Conservation (phyloP, 306 rosid species). For the Casuarina equisetifolia region DNA sequence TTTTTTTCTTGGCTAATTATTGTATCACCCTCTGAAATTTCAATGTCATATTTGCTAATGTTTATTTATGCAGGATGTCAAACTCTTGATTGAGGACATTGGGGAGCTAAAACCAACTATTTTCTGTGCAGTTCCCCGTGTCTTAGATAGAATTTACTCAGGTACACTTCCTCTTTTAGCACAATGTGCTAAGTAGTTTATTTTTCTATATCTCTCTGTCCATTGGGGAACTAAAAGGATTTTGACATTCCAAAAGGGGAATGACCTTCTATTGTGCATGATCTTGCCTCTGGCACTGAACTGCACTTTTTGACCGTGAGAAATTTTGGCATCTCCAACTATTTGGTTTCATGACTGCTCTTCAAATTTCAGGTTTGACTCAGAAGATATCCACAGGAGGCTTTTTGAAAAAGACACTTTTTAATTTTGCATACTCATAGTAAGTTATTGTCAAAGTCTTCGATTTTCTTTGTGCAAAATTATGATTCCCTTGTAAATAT, state of each 20-base stretch:
- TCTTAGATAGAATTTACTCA: slow-evolving; percentile 79
- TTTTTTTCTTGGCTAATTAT: too few species aligned
- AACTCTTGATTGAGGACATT: slow-evolving; percentile 79
- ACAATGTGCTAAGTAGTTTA: slow-evolving; percentile 9
- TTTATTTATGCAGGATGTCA: slow-evolving; percentile 73
- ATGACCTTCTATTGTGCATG: slow-evolving; percentile 17
- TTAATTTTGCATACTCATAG: slow-evolving; percentile 75
- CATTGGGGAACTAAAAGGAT: slow-evolving; percentile 10
- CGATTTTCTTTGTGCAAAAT: not conserved
- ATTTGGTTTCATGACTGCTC: slow-evolving; percentile 6
- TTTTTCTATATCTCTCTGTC: not conserved
- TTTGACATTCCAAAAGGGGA: slow-evolving; percentile 15
- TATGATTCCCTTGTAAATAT: not conserved
- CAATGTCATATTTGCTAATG: slow-evolving; percentile 25
- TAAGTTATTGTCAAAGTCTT: slow-evolving; percentile 43
- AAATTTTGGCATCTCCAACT: slow-evolving; percentile 1
- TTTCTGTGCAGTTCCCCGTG: slow-evolving; percentile 98
- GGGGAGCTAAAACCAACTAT: slow-evolving; percentile 87
- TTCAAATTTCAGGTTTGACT: slow-evolving; percentile 64
- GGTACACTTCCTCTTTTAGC: slow-evolving; percentile 42
- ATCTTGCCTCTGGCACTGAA: slow-evolving; percentile 21
- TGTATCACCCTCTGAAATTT: slow-evolving; percentile 11
- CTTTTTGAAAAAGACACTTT: slow-evolving; percentile 60
- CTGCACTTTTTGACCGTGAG: not conserved
- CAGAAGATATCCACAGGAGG: slow-evolving; percentile 82